phyloP scores from a whole-genome alignment of 2,329 filamentous ascomycete genomes.

The Cryphonectria parasitica region DNA sequence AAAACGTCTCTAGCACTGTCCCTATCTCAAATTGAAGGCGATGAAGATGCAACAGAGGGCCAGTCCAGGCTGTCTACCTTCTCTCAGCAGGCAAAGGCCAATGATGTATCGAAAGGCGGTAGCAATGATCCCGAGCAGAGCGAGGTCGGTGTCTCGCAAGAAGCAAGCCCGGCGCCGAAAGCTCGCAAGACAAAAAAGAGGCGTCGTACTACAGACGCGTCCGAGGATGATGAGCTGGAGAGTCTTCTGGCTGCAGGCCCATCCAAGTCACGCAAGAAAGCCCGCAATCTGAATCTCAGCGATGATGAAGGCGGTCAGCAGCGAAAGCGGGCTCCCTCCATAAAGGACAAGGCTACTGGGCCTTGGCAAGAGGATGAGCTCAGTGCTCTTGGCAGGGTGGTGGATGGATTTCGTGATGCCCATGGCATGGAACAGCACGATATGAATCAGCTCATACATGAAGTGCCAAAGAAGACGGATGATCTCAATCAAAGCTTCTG shows the following conservation, averaged over 20 bases:
- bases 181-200: constrained; percentile 11
- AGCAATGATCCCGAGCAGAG: constrained; percentile 6
- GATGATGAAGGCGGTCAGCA: constrained; percentile 1
- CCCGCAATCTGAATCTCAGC: background rate
- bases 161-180: background rate
- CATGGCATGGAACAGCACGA: constrained; percentile 47
- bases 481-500: constrained; percentile 51
- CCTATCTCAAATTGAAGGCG: constrained; percentile 25
- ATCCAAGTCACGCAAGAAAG: constrained; percentile 14
- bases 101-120: constrained; percentile 10
- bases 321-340: background rate
- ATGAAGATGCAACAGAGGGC: constrained; percentile 14
- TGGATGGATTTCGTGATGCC: constrained; percentile 50
- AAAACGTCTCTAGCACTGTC: constrained; percentile 21
- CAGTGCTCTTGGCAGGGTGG: constrained; percentile 43
- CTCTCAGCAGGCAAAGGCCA: constrained; percentile 18
- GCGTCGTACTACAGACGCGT: constrained; percentile 2
- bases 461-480: constrained; percentile 29
- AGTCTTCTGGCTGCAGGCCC: constrained; percentile 22
- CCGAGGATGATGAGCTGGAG: constrained; percentile 27
- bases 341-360: constrained; percentile 35
- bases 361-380: constrained; percentile 51
- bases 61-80: constrained; percentile 17
- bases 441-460: constrained; percentile 45
- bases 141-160: constrained; percentile 3